Conservation (phyloP, 2,329 filamentous ascomycete genomes). For the Boeremia lycopersici region DNA sequence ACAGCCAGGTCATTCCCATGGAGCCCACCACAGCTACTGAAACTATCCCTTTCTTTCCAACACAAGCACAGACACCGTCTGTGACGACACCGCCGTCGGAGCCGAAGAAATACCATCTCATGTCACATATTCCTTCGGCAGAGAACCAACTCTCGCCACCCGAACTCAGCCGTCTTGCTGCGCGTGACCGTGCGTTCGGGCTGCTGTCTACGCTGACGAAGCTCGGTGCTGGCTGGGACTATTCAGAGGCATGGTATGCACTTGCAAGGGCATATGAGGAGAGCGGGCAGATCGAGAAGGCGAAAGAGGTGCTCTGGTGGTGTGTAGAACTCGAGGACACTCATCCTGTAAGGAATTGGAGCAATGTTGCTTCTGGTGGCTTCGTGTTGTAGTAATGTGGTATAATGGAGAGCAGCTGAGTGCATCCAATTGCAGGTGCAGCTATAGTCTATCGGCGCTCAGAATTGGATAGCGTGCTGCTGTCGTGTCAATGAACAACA, state of each 20-base stretch:
- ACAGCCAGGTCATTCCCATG: conserved; percentile 66
- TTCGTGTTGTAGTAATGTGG: conserved; percentile 33
- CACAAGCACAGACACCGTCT: conserved; percentile 4
- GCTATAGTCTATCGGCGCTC: neutral
- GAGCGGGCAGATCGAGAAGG: conserved; percentile 82
- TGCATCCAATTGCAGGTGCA: neutral
- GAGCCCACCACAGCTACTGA: conserved; percentile 57
- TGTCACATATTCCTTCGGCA: conserved; percentile 54
- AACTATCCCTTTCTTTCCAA: conserved; percentile 17
- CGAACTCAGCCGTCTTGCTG: conserved; percentile 80
- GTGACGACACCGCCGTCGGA: conserved; percentile 1
- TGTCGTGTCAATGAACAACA: neutral
- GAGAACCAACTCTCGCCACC: conserved; percentile 62
- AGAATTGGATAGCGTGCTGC: neutral
- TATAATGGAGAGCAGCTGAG: no score
- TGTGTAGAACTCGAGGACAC: conserved; percentile 93
- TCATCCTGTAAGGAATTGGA: conserved; percentile 79
- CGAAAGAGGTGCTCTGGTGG: conserved; percentile 96
- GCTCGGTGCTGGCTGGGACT: conserved; percentile 86
- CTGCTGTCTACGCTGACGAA: conserved; percentile 84
- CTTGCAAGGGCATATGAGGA: conserved; percentile 87
- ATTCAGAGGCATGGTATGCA: conserved; percentile 90
- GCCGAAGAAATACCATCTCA: conserved; percentile 52
- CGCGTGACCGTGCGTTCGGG: conserved; percentile 85
- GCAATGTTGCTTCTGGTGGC: conserved; percentile 59